Evolutionary conservation across 1,284 basidiomycete genomes (phyloP).

Genomic region (Leccinum colubrinum): DNA sequence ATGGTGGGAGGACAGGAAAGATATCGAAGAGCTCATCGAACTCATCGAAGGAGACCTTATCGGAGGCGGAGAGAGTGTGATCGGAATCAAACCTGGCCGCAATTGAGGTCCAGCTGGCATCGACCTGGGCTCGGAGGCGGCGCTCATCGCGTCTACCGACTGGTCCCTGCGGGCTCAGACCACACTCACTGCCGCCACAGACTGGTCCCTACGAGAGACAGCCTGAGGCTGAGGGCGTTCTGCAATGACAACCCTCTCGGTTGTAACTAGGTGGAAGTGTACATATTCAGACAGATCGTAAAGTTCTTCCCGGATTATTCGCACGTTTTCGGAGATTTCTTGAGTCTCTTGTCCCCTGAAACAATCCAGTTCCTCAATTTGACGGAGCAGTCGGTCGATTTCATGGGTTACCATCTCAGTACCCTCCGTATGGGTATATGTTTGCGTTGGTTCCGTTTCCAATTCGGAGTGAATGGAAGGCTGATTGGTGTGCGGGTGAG

Average conservation of each 20-base stretch:
- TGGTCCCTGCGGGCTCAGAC: conserved; percentile 35
- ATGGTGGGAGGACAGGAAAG: conserved; percentile 72
- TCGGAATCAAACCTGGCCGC: conserved; percentile 20
- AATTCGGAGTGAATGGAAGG: conserved; percentile 57
- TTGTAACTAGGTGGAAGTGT: conserved; percentile 25
- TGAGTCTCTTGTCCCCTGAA: conserved; percentile 57
- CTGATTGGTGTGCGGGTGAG: conserved; percentile 54
- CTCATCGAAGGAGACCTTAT: conserved; percentile 45
- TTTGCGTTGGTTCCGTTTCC: conserved; percentile 43
- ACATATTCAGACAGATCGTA: conserved; percentile 51
- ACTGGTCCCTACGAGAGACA: conserved; percentile 40
- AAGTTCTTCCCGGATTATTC: conserved; percentile 60
- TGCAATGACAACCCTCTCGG: conserved; percentile 16
- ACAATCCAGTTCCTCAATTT: conserved; percentile 60
- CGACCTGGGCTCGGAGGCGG: conserved; percentile 22
- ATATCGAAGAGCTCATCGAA: conserved; percentile 49
- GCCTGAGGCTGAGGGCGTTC: conserved; percentile 23
- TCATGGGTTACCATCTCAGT: conserved; percentile 56
- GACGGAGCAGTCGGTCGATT: conserved; percentile 61
- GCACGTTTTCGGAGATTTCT: conserved; percentile 59
- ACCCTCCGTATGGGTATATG: conserved; percentile 18
- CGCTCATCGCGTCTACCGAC: conserved; percentile 38
- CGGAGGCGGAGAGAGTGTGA: conserved; percentile 41
- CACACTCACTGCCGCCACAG: conserved; percentile 36
- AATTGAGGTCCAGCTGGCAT: conserved; percentile 29